Conservation (phyloP, 345 rosid species). For the Brassica nigra region DNA sequence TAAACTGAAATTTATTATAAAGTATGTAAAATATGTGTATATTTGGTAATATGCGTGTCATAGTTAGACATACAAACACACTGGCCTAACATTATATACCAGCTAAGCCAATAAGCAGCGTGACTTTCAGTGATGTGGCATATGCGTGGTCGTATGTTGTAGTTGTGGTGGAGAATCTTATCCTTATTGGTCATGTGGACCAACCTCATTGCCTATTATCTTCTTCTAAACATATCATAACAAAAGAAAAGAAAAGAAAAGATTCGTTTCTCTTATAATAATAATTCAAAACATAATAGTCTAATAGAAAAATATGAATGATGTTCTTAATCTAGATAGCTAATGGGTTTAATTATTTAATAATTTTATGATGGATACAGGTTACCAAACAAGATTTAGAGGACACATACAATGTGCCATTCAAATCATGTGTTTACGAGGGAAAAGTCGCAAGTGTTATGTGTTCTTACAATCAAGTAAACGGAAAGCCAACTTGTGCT, state of each 20-base stretch:
- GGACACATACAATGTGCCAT: slow-evolving; percentile 87
- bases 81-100: slow-evolving; percentile 18
- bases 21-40: neutral
- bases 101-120: slow-evolving; percentile 37
- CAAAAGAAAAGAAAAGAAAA: neutral
- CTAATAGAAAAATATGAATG: neutral
- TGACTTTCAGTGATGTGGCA: slow-evolving; percentile 26
- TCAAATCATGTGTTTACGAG: slow-evolving; percentile 78
- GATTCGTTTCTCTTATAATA: slow-evolving; percentile 4
- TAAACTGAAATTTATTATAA: neutral
- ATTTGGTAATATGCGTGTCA: slow-evolving; percentile 6
- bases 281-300: neutral
- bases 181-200: slow-evolving; percentile 43
- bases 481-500: slow-evolving; percentile 93
- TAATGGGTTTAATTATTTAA: neutral
- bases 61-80: slow-evolving; percentile 16
- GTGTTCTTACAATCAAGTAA: slow-evolving; percentile 98
- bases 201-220: slow-evolving; percentile 22
- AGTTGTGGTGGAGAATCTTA: slow-evolving; percentile 33
- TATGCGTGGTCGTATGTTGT: slow-evolving; percentile 23
- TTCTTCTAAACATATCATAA: slow-evolving; percentile 20
- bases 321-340: neutral
- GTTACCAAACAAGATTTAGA: slow-evolving; percentile 91
- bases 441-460: slow-evolving; percentile 92
- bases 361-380: slow-evolving; percentile 39